A percentile compares a stretch with the other conserved stretches of the same genome.
Evolutionary conservation across 2,329 filamentous ascomycete species (phyloP).

Genomic region (Apiospora pterosperma): DNA sequence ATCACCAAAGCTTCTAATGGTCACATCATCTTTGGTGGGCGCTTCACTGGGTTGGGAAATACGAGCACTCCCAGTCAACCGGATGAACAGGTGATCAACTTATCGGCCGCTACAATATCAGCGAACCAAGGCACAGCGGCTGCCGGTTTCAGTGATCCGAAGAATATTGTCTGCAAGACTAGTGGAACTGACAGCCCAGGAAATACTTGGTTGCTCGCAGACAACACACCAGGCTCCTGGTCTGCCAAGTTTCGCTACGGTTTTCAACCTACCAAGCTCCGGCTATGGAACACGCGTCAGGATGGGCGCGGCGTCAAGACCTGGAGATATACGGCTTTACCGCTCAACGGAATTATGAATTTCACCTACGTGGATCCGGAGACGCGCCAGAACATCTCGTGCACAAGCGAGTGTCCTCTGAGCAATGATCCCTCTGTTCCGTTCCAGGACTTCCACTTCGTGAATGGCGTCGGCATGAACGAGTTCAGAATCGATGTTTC

Average conservation of each 20-base stretch:
- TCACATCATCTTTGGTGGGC: slow-evolving; percentile 88
- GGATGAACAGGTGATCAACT: slow-evolving; percentile 78
- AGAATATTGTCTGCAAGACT: slow-evolving; percentile 79
- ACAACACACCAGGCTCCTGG: slow-evolving; percentile 77
- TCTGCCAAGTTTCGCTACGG: slow-evolving; percentile 77
- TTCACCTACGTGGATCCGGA: slow-evolving; percentile 81
- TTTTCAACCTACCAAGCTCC: slow-evolving; percentile 82
- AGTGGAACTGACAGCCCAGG: slow-evolving; percentile 63
- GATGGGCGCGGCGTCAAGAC: slow-evolving; percentile 84
- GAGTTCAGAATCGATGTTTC: slow-evolving; percentile 81
- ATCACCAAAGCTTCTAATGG: slow-evolving; percentile 78
- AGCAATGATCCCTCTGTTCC: slow-evolving; percentile 61
- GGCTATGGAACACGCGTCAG: slow-evolving; percentile 81
- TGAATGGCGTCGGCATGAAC: slow-evolving; percentile 85
- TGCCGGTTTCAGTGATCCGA: slow-evolving; percentile 69
- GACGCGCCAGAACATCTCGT: slow-evolving; percentile 65
- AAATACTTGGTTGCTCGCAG: slow-evolving; percentile 79
- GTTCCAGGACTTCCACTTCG: slow-evolving; percentile 89
- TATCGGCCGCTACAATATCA: slow-evolving; percentile 73
- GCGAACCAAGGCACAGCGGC: slow-evolving; percentile 59
- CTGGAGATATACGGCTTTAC: slow-evolving; percentile 81
- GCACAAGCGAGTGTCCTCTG: slow-evolving; percentile 82
- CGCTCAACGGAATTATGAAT: slow-evolving; percentile 92
- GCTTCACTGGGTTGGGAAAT: slow-evolving; percentile 86
- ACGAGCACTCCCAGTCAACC: slow-evolving; percentile 63